Evolutionary conservation across 2,329 filamentous ascomycete species (phyloP), one percentile per base, ranked within the genome.

Genomic region (Pyrenophora seminiperda): DNA sequence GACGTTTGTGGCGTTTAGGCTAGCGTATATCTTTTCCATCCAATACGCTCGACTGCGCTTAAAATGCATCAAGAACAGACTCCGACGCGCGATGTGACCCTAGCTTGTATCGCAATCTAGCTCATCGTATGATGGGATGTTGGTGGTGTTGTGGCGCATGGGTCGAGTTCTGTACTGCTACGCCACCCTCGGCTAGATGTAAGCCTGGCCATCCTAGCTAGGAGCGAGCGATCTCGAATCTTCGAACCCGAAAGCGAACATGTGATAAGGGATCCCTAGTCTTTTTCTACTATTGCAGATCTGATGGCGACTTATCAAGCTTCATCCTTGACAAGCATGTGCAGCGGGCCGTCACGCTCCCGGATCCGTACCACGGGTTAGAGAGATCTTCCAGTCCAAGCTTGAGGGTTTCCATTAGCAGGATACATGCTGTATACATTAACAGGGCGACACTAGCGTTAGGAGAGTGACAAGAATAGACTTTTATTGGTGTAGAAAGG

Each of bases 311-410:
- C 27, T 27, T 31, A 41, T 50, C 41, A 50, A 50, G 47, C 47
- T 45, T 41, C 38, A 56, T 53, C 53, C 53, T 45, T 53, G 53
- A 39, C 29, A 7, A 27, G 18, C 31, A 14, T 24, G 53, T 46
- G 50, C 41, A 41, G 32, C 53, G 53, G 50, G 42, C 50, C 53
- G 53, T 41, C 37, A 47, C 44, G 49, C 19, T 38, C 48, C 48
- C 47, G 47, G 36, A 34, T 17, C 22, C 24, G 37, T 22, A n/a
- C 15, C 20, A 47, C 11, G 20, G 3, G 24, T 20, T 29, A n/a
- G 3, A 22, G 11, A 27, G 15, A 6, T 29, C 6, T 29, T 14
- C 7, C 11, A 33, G 31, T 17, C 31, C n/a, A 33, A 27, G 24
- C 24, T 27, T 11, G 3, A 15, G 15, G 11, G 31, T 33, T 15